Percentiles rank a stretch among this genome's conserved stretches.
These are phyloP conservation scores for Coniferiporia weirii DNA, from an alignment of 1,284 basidiomycete species.

Conservation along the genomic window DNA sequence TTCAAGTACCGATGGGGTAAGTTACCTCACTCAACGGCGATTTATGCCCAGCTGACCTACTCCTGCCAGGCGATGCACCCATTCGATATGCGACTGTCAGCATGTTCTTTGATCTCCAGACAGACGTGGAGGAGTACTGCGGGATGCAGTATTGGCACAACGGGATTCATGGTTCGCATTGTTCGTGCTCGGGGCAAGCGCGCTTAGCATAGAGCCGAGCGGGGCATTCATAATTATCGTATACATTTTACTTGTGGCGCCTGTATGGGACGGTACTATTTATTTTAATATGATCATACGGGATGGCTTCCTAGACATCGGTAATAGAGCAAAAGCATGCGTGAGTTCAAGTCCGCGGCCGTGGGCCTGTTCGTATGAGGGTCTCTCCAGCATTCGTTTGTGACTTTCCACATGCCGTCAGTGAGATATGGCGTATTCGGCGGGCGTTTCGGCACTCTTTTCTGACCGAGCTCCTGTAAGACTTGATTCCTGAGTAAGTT, in stretches of 20 bases:
- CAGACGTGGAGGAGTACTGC: constrained; percentile 16
- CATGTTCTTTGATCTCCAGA: constrained; percentile 17
- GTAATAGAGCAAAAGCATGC: neutral
- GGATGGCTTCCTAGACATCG: neutral
- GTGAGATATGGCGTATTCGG: constrained; percentile 33
- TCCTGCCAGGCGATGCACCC: constrained; percentile 8
- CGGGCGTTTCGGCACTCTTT: constrained; percentile 35
- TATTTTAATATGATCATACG: neutral
- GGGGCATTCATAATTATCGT: neutral
- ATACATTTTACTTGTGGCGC: neutral
- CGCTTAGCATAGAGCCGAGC: neutral
- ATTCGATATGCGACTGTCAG: constrained; percentile 16
- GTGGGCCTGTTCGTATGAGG: neutral
- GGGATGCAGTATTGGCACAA: constrained; percentile 17
- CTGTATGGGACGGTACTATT: neutral
- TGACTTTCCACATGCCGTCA: constrained; percentile 35
- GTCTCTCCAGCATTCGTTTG: constrained; percentile 35
- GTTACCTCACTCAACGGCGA: neutral
- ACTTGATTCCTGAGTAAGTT: constrained; percentile 29
- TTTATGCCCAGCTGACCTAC: neutral
- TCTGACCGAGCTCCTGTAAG: constrained; percentile 36
- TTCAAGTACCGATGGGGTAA: constrained; percentile 21
- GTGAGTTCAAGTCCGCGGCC: constrained; percentile 21
- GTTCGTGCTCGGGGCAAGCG: constrained; percentile 5
- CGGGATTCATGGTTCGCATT: constrained; percentile 13